A percentile compares a stretch with the other conserved stretches of the same genome.
phyloP scores from a whole-genome alignment of 1,284 basidiomycete species.

The Cryptococcus hybrid region DNA sequence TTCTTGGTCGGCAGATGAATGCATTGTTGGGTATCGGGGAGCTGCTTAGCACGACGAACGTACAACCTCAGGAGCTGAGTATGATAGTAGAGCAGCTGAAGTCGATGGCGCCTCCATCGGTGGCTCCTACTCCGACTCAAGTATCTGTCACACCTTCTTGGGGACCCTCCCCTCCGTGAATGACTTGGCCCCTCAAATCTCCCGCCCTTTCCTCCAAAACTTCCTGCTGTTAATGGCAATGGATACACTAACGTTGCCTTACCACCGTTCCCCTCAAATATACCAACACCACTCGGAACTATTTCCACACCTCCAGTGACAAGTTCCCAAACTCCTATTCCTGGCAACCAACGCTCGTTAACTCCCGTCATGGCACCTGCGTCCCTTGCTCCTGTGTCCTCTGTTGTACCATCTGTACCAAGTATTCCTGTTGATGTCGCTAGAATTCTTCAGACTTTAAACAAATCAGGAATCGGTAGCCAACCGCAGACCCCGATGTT shows the following conservation, averaged over 20 bases:
- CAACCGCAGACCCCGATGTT: conserved; percentile 55
- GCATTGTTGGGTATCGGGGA: conserved; percentile 40
- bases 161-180: neutral
- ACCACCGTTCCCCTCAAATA: conserved; percentile 33
- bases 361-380: conserved; percentile 29
- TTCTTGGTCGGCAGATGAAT: conserved; percentile 29
- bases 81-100: conserved; percentile 42
- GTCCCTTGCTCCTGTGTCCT: conserved; percentile 8
- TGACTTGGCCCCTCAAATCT: conserved; percentile 1
- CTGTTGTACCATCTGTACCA: conserved; percentile 10
- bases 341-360: conserved; percentile 2
- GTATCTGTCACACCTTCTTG: conserved; percentile 4
- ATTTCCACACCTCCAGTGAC: conserved; percentile 25
- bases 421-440: conserved; percentile 36
- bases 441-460: conserved; percentile 42
- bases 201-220: conserved; percentile 9
- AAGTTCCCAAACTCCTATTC: conserved; percentile 33
- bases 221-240: conserved; percentile 4
- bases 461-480: conserved; percentile 35
- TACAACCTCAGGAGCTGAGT: conserved; percentile 36
- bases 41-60: conserved; percentile 30
- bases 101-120: conserved; percentile 38
- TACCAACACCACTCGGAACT: conserved; percentile 13
- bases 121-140: conserved; percentile 26
- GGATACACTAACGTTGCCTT: conserved; percentile 8